Evolutionary conservation across 2,329 filamentous ascomycete genomes (phyloP), one percentile per base, ranked within the genome.

Genomic region (Teratosphaeria viscida): DNA sequence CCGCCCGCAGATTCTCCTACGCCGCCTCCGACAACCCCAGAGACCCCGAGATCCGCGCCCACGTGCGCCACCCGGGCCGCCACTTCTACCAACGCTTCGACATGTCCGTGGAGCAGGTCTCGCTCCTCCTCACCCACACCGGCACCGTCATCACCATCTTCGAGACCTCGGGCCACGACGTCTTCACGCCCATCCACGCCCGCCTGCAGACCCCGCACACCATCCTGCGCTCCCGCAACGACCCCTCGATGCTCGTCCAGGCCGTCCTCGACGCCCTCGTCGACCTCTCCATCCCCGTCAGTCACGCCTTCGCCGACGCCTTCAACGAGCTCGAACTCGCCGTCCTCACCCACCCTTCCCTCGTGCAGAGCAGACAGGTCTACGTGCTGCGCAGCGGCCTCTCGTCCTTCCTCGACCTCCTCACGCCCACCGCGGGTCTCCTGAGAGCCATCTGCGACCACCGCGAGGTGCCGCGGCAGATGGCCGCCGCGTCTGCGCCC

Each of bases 101-200:
- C 47, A 62, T 96, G 49, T 87, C 86, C 10, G 87, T 92, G 5
- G 92, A 96, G 73, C 92, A 96, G 72, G 91, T 96, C 3, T 91
- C 89, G 3, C 85, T 96, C 58, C 96, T 96, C 69, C 78, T 96
- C 16, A 92, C 88, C 2, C 81, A 84, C 12, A 90, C 96, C 73
- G 95, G 95, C 68, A 92, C 88, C 0, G 86, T 96, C 58, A 91
- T 95, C 26, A 92, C 89, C 16, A 95, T 96, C 73, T 96, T 96
- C 66, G 91, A 96, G 75, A 82, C 86, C 52, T 95, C 90, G 0
- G 92, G 90, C 2, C 83, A 86, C 53, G 91, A 95, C 64, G 83
- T 96, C 2, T 89, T 95, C 72, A 79, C 80, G 2, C 91, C 91
- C 0, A 96, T 96, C 43, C 78, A 95, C 32, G 81, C 82, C 39